Percentiles rank a stretch among this genome's conserved stretches.
These are phyloP conservation scores for Eudorina sp. DNA, from an alignment of 139 green algal species.

Conservation along the genomic window DNA sequence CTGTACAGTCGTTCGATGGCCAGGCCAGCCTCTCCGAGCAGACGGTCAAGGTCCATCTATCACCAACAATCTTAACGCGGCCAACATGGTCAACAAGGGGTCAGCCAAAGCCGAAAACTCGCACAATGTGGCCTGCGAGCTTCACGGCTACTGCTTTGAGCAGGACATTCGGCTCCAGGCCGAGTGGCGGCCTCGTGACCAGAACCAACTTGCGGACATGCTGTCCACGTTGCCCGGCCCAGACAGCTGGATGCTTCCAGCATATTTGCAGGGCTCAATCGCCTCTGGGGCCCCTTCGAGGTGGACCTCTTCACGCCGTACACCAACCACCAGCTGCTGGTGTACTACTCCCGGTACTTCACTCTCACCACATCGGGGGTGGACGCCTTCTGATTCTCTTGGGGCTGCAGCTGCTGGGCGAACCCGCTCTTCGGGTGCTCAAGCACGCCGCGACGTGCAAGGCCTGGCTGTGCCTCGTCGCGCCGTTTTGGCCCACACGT, in stretches of 20 bases:
- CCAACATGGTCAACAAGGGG: constrained; percentile 20
- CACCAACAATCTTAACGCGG: constrained; percentile 4
- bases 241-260: neutral
- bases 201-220: neutral
- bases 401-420: neutral
- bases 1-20: neutral
- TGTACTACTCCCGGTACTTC: constrained; percentile 8
- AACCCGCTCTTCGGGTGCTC: neutral
- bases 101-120: neutral
- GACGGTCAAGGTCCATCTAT: neutral
- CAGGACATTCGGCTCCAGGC: neutral
- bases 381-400: constrained; percentile 15
- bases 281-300: constrained; percentile 1
- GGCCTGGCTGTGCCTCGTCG: neutral
- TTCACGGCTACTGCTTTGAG: neutral
- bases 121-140: neutral
- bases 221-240: neutral
- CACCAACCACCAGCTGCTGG: neutral
- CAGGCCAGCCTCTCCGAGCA: neutral
- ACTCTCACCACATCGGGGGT: constrained; percentile 7
- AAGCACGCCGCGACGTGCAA: too few species aligned
- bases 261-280: neutral
- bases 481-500: neutral
- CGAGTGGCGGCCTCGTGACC: constrained; percentile 13
- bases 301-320: constrained; percentile 25